A percentile compares a stretch with the other conserved stretches of the same genome.
Conservation (phyloP, 2,329 filamentous ascomycete genomes). For the Fusarium xyrophilum region DNA sequence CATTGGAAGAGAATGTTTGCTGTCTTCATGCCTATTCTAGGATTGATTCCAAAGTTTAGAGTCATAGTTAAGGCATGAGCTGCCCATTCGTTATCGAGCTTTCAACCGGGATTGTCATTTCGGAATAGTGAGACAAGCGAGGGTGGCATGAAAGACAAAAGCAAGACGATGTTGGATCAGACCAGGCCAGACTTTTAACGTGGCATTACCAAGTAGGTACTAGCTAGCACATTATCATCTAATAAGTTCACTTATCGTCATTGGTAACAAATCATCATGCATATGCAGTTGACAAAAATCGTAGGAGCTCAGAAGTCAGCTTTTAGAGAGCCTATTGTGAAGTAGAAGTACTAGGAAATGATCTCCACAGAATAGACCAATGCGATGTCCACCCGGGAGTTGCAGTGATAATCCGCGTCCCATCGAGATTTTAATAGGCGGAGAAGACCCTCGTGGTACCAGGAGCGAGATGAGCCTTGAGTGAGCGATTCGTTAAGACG, state of each 20-base stretch:
- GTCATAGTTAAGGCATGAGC: neutral
- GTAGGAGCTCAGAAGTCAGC: neutral
- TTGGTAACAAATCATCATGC: neutral
- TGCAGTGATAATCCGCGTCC: conserved; percentile 23
- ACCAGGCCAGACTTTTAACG: neutral
- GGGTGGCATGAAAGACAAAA: conserved; percentile 1
- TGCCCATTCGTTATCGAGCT: neutral
- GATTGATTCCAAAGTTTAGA: neutral
- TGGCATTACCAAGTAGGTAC: neutral
- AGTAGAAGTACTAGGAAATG: neutral
- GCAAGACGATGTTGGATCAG: neutral
- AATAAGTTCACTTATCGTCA: neutral
- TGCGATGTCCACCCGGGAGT: neutral
- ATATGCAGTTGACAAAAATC: neutral
- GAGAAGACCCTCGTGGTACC: conserved; percentile 2
- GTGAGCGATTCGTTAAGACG: conserved; percentile 7
- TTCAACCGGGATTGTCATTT: neutral
- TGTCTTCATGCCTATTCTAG: neutral
- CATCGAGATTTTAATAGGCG: conserved; percentile 18
- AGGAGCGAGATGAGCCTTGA: conserved; percentile 16
- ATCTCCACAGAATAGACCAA: neutral
- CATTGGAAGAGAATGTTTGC: neutral
- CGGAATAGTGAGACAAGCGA: conserved; percentile 14
- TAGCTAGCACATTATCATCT: neutral
- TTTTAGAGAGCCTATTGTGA: neutral